Evolutionary conservation across 2,329 filamentous ascomycete genomes (phyloP).

Genomic region (Pseudogymnoascus sp.): DNA sequence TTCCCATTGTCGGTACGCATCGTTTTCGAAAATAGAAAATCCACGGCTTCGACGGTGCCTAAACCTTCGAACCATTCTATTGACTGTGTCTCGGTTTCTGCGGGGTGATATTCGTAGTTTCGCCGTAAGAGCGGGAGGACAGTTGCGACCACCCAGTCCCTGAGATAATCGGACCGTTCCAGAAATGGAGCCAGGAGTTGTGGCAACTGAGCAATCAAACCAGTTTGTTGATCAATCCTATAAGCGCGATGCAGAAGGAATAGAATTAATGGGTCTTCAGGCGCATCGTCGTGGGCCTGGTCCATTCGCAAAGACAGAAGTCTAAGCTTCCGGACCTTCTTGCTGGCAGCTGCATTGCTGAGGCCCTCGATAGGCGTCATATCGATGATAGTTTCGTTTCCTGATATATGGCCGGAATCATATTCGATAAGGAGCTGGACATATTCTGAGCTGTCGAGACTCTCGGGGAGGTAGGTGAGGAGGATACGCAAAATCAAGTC

Average conservation of each 20-base stretch:
- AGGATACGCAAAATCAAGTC: slow-evolving; percentile 65
- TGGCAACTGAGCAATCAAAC: slow-evolving; percentile 61
- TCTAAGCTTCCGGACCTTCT: slow-evolving; percentile 54
- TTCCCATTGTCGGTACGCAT: slow-evolving; percentile 29
- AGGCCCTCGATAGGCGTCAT: slow-evolving; percentile 48
- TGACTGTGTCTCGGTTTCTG: slow-evolving; percentile 36
- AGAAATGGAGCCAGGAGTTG: slow-evolving; percentile 64
- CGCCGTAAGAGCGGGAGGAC: slow-evolving; percentile 62
- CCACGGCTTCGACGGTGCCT: slow-evolving; percentile 50
- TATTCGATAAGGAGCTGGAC: slow-evolving; percentile 53
- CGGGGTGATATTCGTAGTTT: slow-evolving; percentile 62
- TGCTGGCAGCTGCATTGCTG: slow-evolving; percentile 56
- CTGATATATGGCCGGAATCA: slow-evolving; percentile 18
- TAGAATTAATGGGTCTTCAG: slow-evolving; percentile 48
- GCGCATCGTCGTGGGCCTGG: slow-evolving; percentile 39
- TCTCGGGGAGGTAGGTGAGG: slow-evolving; percentile 71
- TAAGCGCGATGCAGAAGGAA: slow-evolving; percentile 64
- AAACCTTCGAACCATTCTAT: slow-evolving; percentile 58
- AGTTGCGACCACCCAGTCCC: slow-evolving; percentile 61
- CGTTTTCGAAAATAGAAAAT: slow-evolving; percentile 54
- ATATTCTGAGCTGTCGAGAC: slow-evolving; percentile 55
- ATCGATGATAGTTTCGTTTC: slow-evolving; percentile 43
- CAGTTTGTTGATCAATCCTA: slow-evolving; percentile 63
- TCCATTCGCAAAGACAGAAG: slow-evolving; percentile 50
- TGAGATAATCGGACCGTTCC: slow-evolving; percentile 50